phyloP scores from a whole-genome alignment of 768 basidiomycete species.

The Amanita phalloides region DNA sequence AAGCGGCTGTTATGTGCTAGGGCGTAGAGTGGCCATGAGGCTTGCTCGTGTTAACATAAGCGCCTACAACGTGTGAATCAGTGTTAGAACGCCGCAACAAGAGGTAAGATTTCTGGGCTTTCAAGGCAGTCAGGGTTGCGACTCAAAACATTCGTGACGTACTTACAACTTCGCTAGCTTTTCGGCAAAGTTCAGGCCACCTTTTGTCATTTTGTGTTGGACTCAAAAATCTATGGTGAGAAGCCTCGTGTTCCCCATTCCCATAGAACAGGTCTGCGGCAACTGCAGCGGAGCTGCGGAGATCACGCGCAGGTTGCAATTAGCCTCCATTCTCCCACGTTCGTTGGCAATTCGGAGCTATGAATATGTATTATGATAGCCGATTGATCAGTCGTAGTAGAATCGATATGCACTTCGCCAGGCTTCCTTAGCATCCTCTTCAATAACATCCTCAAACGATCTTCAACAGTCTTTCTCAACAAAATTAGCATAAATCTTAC shows the following conservation, averaged over 20 bases:
- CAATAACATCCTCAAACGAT: constrained; percentile 42
- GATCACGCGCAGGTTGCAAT: neutral
- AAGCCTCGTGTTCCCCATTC: constrained; percentile 1
- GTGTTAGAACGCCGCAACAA: neutral
- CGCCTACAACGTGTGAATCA: constrained; percentile 6
- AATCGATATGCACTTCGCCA: constrained; percentile 34
- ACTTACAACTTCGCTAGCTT: neutral
- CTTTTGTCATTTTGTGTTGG: neutral
- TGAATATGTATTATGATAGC: neutral
- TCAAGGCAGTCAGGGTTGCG: neutral
- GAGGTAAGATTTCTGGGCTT: neutral
- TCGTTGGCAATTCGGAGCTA: neutral
- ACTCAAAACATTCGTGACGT: neutral
- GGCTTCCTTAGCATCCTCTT: constrained; percentile 44
- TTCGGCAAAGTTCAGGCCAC: neutral
- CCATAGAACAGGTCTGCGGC: neutral
- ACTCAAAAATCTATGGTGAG: neutral
- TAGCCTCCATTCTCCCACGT: neutral
- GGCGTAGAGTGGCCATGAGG: constrained; percentile 6
- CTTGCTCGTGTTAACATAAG: constrained; percentile 6
- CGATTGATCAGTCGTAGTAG: constrained; percentile 9
- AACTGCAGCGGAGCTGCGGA: neutral
- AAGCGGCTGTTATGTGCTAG: constrained; percentile 5
- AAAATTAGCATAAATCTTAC: constrained; percentile 14
- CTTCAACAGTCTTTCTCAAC: neutral